A percentile compares a stretch with the other conserved stretches of the same genome.
Evolutionary conservation across 2,329 filamentous ascomycete genomes (phyloP).

Genomic region (Didymella lethalis): DNA sequence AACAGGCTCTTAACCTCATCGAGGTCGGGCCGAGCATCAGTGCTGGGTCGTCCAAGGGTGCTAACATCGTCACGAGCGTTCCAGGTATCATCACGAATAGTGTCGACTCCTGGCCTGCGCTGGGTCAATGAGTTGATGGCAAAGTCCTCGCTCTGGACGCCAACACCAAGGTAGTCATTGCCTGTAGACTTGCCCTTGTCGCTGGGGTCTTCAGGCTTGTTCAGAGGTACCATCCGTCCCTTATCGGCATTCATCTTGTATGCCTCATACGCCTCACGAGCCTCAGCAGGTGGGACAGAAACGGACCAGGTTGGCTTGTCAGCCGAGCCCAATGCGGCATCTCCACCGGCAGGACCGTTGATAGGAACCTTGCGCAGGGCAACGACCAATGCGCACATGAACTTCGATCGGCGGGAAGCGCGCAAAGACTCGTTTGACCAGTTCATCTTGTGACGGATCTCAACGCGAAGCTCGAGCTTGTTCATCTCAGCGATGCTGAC

Average conservation of each 20-base stretch:
- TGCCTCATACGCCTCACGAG: slow-evolving; percentile 66
- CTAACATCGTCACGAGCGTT: slow-evolving; percentile 50
- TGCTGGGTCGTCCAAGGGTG: slow-evolving; percentile 52
- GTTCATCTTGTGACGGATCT: slow-evolving; percentile 82
- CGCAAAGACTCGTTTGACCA: slow-evolving; percentile 77
- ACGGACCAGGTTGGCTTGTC: slow-evolving; percentile 86
- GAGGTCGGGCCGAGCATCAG: slow-evolving; percentile 53
- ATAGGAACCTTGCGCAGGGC: slow-evolving; percentile 90
- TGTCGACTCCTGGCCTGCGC: slow-evolving; percentile 54
- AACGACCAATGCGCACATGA: slow-evolving; percentile 90
- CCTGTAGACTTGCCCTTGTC: slow-evolving; percentile 43
- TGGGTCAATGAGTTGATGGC: slow-evolving; percentile 57
- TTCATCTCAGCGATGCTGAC: slow-evolving; percentile 83
- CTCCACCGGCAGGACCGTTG: slow-evolving; percentile 77
- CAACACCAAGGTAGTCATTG: slow-evolving; percentile 45
- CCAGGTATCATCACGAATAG: slow-evolving; percentile 57
- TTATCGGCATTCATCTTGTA: slow-evolving; percentile 63
- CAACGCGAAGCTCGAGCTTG: slow-evolving; percentile 82
- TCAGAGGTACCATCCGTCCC: slow-evolving; percentile 68
- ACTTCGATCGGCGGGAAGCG: slow-evolving; percentile 84
- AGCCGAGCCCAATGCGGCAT: slow-evolving; percentile 65
- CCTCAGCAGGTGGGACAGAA: slow-evolving; percentile 72
- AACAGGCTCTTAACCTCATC: slow-evolving; percentile 58
- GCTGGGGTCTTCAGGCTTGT: slow-evolving; percentile 38
- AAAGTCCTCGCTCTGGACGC: slow-evolving; percentile 42